Evolutionary conservation across 345 rosid species (phyloP), one percentile per base, ranked within the genome.

Genomic region (Hypericum androsaemum): DNA sequence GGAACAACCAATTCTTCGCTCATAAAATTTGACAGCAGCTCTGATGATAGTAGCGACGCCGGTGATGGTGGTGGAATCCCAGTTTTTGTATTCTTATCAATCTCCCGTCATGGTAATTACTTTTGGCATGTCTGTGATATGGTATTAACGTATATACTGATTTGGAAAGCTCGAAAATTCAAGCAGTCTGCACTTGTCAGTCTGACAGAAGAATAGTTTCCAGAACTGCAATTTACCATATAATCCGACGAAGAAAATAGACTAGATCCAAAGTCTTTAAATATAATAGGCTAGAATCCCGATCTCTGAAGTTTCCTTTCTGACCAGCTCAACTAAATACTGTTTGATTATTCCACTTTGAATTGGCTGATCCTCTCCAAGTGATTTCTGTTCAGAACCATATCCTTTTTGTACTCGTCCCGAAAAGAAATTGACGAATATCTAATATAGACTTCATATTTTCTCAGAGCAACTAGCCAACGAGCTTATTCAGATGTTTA

Each of bases 61-160:
- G 95, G 94, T 60, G 95, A 92, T 57, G 82, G 96, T 35, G 80
- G 78, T 13, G 96, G 84, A 43, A 61, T 78, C 60, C 82, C 80
- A 5, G 89, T 84, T 54, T 88, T 74, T 62, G 54, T 61, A 49
- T 83, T 87, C 73, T 77, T 50, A 73, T 71, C 94, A 41, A 42
- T 85, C 47, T 55, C 80, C 56, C 66, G 61, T 40, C 75, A 78
- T 46, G 95, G 98, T 92, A 81, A 47, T 64, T 54, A 45, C 43
- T 5, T 49, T 52, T 54, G 41, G 50, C 8, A 41, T 9, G 41
- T 51, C 15, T 50, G 35, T 7, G 10, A 5, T 50, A 9, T 41
- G n/a, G 46, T 28, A 38, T 50, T 13, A 16, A 16, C 5, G 14
- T 41, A 0, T 39, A 41, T 44, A 12, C 5, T 13, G 41, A 10